These are phyloP conservation scores for Boletus reticuloceps DNA, from an alignment of 768 basidiomycete genomes.

Conservation along the genomic window DNA sequence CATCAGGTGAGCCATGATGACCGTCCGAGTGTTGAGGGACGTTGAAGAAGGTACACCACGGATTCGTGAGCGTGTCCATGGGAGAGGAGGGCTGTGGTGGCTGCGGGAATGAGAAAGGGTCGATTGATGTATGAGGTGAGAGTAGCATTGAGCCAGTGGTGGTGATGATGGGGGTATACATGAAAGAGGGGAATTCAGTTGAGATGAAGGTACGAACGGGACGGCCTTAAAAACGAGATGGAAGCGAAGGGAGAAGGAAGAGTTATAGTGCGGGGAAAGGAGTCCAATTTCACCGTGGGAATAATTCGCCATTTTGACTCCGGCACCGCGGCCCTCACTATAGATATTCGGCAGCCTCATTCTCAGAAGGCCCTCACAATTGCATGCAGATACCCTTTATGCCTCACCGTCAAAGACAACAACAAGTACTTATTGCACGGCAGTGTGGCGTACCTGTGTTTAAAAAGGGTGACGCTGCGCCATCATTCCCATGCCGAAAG, in stretches of 20 bases:
- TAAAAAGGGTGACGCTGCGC: neutral
- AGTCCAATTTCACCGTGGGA: slow-evolving; percentile 21
- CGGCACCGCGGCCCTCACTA: neutral
- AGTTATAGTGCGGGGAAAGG: slow-evolving; percentile 16
- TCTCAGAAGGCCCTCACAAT: too few species aligned
- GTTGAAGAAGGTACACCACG: slow-evolving; percentile 11
- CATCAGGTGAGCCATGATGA: neutral
- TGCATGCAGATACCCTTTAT: too few species aligned
- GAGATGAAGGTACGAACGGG: too few species aligned
- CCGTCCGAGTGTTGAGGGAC: slow-evolving; percentile 1
- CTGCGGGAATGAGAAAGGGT: slow-evolving; percentile 7
- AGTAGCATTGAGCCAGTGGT: neutral
- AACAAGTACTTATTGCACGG: neutral
- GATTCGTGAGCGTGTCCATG: slow-evolving; percentile 3
- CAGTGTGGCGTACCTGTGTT: neutral
- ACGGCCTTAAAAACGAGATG: neutral
- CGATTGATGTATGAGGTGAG: neutral
- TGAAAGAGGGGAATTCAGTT: neutral
- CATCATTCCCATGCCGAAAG: neutral
- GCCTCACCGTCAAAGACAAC: too few species aligned
- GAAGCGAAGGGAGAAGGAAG: too few species aligned
- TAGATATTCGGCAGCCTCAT: too few species aligned
- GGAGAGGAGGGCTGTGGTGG: slow-evolving; percentile 3
- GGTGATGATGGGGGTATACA: neutral
- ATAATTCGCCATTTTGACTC: neutral